Evolutionary conservation across 352 stramenopile genomes (phyloP).

Genomic region (Phytophthora hybrid): DNA sequence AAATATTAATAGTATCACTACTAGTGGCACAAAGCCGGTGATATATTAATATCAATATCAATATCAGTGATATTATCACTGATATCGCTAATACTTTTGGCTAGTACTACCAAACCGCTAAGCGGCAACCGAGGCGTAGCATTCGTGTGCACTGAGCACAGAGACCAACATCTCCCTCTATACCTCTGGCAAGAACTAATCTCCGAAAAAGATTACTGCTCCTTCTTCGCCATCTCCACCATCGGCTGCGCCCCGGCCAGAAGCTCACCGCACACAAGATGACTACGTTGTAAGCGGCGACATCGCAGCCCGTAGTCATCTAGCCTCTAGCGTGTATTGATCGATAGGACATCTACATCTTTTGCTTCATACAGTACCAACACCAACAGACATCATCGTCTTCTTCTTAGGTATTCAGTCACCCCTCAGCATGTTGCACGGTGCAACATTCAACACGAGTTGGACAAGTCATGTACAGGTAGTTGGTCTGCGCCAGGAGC

Average conservation of each 20-base stretch:
- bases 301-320: background rate
- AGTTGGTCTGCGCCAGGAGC: too few relatives aligned
- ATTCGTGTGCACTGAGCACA: constrained; percentile 1
- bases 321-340: constrained; percentile 30
- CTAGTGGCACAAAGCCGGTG: too few relatives aligned
- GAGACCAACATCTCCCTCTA: constrained; percentile 7
- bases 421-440: too few relatives aligned
- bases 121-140: background rate
- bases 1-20: too few relatives aligned
- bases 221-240: constrained; percentile 81
- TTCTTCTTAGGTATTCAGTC: too few relatives aligned
- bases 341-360: constrained; percentile 43
- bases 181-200: constrained; percentile 12
- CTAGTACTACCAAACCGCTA: too few relatives aligned
- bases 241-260: constrained; percentile 81
- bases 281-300: constrained; percentile 76
- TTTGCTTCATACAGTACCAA: background rate
- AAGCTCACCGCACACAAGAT: constrained; percentile 87
- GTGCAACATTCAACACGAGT: too few relatives aligned
- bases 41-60: too few relatives aligned
- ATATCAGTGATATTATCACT: too few relatives aligned
- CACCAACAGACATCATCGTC: too few relatives aligned
- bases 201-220: constrained; percentile 32
- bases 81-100: too few relatives aligned
- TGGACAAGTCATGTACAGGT: too few relatives aligned